Evolutionary conservation across 352 stramenopile species (phyloP), one percentile per base, ranked within the genome.

Genomic region (Aphanomyces cochlioides): DNA sequence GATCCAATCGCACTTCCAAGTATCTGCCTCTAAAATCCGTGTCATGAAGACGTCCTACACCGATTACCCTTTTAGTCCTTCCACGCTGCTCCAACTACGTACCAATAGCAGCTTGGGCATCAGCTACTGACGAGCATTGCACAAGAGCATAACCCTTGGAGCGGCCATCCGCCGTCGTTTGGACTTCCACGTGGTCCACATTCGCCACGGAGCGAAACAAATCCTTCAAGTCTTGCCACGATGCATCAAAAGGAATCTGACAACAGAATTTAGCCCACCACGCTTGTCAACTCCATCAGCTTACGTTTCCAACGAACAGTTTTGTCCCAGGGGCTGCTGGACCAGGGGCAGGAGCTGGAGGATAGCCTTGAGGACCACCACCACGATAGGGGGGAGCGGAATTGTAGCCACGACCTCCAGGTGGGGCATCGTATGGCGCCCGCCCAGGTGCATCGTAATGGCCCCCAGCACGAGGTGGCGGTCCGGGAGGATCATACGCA

Each of bases 281-380:
- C 28, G 17, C 39, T 12, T 61, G 65, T 13, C 17, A 72, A 15
- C 21, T 43, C 4, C 7, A 66, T n/a, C 5, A 34, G 77, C 83
- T 71, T 73, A 94, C 86, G 67, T 92, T 92, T 56, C 83, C 83
- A 13, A 94, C 81, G 74, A 89, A 92, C 45, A 93, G 78, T 66
- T 83, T 74, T 70, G 37, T 82, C 75, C 10, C 73, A 66, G 3
- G n/a, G 63, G 19, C 67, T 34, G 53, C 56, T 66, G 61, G 64
- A 50, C 41, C 72, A 6, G 28, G 59, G 39, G 59, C 37, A 67
- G 59, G 59, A n/a, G 1, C 43, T 66, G 47, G 57, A 21, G 43
- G 66, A 69, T 7, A 74, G 36, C 45, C 41, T 28, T 45, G 17
- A 17, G 40, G 64, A 41, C 6, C 37, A 43, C 7, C n/a, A 53